A percentile compares a stretch with the other conserved stretches of the same genome.
Conservation (phyloP, 2,329 filamentous ascomycete species). For the Pseudogymnoascus sp. region DNA sequence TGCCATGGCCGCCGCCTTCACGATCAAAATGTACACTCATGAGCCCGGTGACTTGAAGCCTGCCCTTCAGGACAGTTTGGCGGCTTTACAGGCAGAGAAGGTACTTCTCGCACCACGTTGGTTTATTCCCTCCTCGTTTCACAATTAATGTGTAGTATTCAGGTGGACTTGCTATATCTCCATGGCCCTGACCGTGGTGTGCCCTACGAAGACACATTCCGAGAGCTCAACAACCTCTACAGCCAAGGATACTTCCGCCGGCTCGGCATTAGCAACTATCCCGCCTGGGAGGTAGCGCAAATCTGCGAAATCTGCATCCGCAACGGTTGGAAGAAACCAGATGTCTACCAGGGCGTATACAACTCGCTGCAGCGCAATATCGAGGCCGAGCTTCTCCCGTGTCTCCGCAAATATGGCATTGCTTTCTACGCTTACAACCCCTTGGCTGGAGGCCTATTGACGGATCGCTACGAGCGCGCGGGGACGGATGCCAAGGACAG, state of each 20-base stretch:
- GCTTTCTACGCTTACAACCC: constrained; percentile 47
- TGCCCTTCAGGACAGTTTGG: constrained; percentile 31
- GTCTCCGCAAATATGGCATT: constrained; percentile 50
- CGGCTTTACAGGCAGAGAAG: constrained; percentile 27
- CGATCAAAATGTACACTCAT: constrained; percentile 25
- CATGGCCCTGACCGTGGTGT: constrained; percentile 42
- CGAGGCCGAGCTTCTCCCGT: constrained; percentile 52
- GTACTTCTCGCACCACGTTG: no score
- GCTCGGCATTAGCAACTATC: constrained; percentile 41
- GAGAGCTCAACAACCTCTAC: constrained; percentile 39
- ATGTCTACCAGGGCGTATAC: constrained; percentile 26
- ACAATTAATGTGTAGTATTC: constrained; percentile 20
- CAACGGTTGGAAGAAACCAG: constrained; percentile 25
- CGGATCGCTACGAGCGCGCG: constrained; percentile 27
- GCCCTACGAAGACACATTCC: constrained; percentile 40
- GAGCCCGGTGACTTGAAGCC: constrained; percentile 28
- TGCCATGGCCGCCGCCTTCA: constrained; percentile 16
- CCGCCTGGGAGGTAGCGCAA: constrained; percentile 38
- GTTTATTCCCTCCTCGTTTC: no score
- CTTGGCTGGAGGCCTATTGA: constrained; percentile 38
- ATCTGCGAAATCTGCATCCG: constrained; percentile 22
- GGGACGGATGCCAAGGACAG: constrained; percentile 22
- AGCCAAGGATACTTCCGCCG: constrained; percentile 38
- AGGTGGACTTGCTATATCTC: constrained; percentile 43
- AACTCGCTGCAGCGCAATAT: constrained; percentile 37